Percentiles rank a stretch among this genome's conserved stretches.
Conservation (phyloP, 108 stramenopile species). For the Cyclotella cryptica region DNA sequence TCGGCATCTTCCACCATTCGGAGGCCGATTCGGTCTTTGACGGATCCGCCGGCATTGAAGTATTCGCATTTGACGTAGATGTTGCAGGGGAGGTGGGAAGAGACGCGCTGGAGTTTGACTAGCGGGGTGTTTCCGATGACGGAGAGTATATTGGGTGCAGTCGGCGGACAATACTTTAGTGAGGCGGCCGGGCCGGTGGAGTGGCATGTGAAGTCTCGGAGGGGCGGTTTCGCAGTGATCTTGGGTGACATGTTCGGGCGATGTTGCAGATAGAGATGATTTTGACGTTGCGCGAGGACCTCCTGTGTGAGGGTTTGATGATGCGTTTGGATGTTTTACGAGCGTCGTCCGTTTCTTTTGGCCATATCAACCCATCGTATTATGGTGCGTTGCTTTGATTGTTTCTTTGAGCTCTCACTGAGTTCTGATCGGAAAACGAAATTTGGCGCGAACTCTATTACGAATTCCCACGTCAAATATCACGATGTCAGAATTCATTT, state of each 20-base stretch:
- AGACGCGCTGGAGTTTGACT: slow-evolving; percentile 70
- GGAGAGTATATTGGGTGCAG: slow-evolving; percentile 6
- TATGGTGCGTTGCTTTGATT: no score
- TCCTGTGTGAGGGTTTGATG: no score
- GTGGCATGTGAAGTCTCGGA: neutral
- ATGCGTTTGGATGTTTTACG: no score
- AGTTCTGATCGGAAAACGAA: no score
- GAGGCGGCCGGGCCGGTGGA: slow-evolving; percentile 20
- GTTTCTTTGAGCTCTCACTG: no score
- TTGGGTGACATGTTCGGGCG: neutral
- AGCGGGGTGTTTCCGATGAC: slow-evolving; percentile 57
- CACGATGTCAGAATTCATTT: no score
- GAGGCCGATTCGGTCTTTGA: slow-evolving; percentile 92
- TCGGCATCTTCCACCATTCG: slow-evolving; percentile 85
- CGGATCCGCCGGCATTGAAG: slow-evolving; percentile 86
- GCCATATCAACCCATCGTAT: no score
- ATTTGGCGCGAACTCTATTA: neutral
- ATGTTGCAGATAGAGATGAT: no score
- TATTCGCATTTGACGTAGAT: slow-evolving; percentile 88
- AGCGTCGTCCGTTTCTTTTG: no score
- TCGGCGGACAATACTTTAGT: slow-evolving; percentile 13
- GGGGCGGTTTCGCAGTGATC: neutral
- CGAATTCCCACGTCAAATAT: neutral
- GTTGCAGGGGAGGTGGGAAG: slow-evolving; percentile 65
- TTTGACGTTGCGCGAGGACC: no score